Evolutionary conservation across 1,139 yeast genomes (phyloP).

Genomic region (Taphrina confusa): DNA sequence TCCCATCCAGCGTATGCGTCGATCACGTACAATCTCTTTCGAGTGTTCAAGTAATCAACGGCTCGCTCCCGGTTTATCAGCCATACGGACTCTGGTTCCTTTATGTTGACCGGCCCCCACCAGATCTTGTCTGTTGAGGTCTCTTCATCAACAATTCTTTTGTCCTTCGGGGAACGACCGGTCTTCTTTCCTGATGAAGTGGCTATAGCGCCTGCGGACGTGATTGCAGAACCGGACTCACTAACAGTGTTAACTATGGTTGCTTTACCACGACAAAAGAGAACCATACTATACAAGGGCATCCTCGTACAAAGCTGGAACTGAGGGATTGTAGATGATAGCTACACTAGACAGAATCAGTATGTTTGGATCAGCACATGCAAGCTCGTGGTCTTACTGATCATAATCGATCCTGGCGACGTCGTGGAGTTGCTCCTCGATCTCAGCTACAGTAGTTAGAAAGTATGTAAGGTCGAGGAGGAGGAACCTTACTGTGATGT

Average conservation of each 20-base stretch:
- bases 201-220: constrained; percentile 91
- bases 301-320: constrained; percentile 91
- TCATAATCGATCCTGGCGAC: constrained; percentile 32
- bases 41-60: constrained; percentile 91
- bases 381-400: constrained; percentile 12
- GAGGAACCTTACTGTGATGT: constrained; percentile 28
- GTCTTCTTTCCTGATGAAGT: constrained; percentile 96
- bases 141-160: constrained; percentile 94
- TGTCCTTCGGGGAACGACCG: constrained; percentile 98
- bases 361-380: not conserved
- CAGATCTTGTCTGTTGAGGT: constrained; percentile 81
- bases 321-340: constrained; percentile 84
- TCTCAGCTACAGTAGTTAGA: constrained; percentile 33
- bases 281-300: constrained; percentile 59
- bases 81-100: constrained; percentile 94
- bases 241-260: too few relatives aligned
- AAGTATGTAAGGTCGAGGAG: too few relatives aligned
- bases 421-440: constrained; percentile 33
- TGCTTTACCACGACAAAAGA: too few relatives aligned
- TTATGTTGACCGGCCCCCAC: constrained; percentile 98
- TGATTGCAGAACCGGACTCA: constrained; percentile 88
- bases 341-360: constrained; percentile 43
- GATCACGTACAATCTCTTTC: constrained; percentile 89
- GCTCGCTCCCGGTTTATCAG: constrained; percentile 95
- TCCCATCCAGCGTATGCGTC: constrained; percentile 99